A percentile compares a stretch with the other conserved stretches of the same genome.
phyloP scores from a whole-genome alignment of 306 rosid species.

The Mimosa pudica region DNA sequence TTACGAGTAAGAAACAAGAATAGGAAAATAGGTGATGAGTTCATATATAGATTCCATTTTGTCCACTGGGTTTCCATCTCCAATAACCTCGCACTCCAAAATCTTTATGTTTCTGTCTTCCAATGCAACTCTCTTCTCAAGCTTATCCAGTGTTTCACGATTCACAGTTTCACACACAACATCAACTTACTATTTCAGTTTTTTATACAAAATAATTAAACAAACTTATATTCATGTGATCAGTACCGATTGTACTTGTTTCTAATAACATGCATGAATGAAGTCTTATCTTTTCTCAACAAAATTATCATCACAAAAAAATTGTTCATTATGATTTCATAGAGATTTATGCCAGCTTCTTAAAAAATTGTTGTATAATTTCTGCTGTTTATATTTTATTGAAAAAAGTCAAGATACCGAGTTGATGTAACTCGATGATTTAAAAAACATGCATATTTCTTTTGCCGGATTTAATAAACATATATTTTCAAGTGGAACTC shows the following conservation, averaged over 20 bases:
- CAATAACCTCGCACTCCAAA: not conserved
- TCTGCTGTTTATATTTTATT: not conserved
- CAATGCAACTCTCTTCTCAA: not conserved
- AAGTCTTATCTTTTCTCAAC: not conserved
- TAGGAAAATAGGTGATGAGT: not conserved
- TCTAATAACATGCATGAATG: not conserved
- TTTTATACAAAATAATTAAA: too few species aligned
- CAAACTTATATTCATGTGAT: too few species aligned
- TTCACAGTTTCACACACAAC: not conserved
- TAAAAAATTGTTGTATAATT: not conserved
- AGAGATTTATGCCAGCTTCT: not conserved
- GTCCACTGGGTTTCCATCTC: not conserved
- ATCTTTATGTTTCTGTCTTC: not conserved
- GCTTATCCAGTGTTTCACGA: not conserved
- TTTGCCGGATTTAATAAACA: not conserved
- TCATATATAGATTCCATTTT: not conserved
- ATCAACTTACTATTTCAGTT: not conserved
- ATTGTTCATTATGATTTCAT: not conserved
- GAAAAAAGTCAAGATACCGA: not conserved
- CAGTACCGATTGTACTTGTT: too few species aligned
- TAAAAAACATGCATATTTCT: not conserved
- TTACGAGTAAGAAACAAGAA: not conserved
- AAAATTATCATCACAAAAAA: not conserved
- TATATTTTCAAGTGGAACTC: not conserved
- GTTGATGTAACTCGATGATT: not conserved